These are phyloP conservation scores for Zopfochytrium polystomum DNA, from an alignment of 371 early-diverging fungal species.

Conservation along the genomic window DNA sequence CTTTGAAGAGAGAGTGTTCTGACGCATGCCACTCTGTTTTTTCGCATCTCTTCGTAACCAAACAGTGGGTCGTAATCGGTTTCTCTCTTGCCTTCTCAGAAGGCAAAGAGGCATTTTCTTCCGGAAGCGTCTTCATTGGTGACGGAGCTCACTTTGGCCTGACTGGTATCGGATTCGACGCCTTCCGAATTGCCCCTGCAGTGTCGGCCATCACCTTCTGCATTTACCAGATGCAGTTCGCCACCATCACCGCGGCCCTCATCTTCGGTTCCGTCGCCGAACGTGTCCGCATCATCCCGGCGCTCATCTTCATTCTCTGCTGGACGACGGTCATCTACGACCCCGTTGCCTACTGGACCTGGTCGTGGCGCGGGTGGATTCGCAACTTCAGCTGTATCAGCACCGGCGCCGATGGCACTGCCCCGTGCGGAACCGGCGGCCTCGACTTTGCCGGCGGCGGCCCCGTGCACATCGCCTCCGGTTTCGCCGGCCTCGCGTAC, in stretches of 20 bases:
- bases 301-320: slow-evolving; percentile 82
- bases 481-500: slow-evolving; percentile 85
- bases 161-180: too few relatives aligned
- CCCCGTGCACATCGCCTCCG: slow-evolving; percentile 90
- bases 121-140: too few relatives aligned
- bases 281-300: slow-evolving; percentile 79
- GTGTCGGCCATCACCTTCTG: too few relatives aligned
- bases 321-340: slow-evolving; percentile 89
- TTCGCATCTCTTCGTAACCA: slow-evolving; percentile 32
- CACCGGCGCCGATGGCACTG: slow-evolving; percentile 21
- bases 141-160: too few relatives aligned
- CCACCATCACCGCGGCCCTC: slow-evolving; percentile 79
- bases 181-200: too few relatives aligned
- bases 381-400: slow-evolving; percentile 49
- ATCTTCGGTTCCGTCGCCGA: slow-evolving; percentile 88
- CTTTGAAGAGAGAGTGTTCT: too few relatives aligned
- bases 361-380: slow-evolving; percentile 82
- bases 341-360: slow-evolving; percentile 86
- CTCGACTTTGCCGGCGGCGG: slow-evolving; percentile 88
- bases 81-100: slow-evolving; percentile 79
- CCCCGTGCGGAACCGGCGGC: slow-evolving; percentile 45
- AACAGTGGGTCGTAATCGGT: slow-evolving; percentile 72
- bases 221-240: slow-evolving; percentile 36
- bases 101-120: too few relatives aligned
- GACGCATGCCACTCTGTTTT: too few relatives aligned